Percentiles rank a stretch among this genome's conserved stretches.
Conservation (phyloP, 495 filamentous ascomycete species). For the Neurospora sp. region DNA sequence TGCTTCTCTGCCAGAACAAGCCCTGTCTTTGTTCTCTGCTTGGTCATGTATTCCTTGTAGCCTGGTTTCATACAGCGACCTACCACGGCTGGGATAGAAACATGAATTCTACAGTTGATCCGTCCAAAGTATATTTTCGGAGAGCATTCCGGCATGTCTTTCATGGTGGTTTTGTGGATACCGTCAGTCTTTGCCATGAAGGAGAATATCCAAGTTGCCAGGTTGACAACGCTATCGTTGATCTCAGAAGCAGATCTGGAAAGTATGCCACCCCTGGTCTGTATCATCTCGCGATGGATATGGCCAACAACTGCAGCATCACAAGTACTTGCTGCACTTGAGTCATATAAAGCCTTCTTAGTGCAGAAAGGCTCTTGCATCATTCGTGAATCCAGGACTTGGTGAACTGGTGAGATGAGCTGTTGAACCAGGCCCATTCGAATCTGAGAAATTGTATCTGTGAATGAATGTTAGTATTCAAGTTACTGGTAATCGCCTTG, state of each 20-base stretch:
- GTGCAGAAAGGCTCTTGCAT: rapidly evolving
- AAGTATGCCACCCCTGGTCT: neutral
- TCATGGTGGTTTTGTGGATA: too few species aligned
- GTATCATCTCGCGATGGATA: neutral
- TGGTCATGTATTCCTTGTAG: neutral
- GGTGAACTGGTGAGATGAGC: neutral
- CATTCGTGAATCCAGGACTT: neutral
- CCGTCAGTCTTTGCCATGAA: too few species aligned
- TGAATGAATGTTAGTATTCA: too few species aligned
- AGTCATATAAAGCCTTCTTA: too few species aligned
- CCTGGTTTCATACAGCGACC: neutral
- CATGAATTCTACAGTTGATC: too few species aligned
- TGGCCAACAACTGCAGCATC: neutral
- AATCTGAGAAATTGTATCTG: neutral
- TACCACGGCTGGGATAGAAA: neutral
- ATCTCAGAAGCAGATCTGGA: neutral
- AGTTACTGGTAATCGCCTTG: too few species aligned
- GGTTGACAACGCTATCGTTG: neutral
- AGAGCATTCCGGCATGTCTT: too few species aligned
- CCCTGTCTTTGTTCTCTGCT: neutral
- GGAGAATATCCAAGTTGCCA: neutral
- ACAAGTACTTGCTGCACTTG: too few species aligned
- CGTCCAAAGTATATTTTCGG: too few species aligned
- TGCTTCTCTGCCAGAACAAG: too few species aligned
- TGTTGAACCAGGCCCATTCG: neutral